Evolutionary conservation across 352 stramenopile genomes (phyloP).

Genomic region (Phytophthora meadii): DNA sequence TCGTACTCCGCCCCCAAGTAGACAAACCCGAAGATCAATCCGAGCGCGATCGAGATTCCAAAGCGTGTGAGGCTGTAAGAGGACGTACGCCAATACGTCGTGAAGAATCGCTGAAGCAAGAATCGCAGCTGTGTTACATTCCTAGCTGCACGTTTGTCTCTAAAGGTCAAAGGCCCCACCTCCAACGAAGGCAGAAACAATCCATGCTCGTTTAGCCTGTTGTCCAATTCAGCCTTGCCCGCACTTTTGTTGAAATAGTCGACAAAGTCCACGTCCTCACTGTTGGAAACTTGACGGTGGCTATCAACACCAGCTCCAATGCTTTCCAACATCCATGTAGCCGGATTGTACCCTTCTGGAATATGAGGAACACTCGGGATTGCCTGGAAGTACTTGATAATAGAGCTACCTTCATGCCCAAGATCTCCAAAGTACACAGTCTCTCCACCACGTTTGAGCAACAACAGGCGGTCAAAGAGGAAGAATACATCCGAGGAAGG

Average conservation of each 20-base stretch:
- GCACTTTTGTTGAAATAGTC: conserved; percentile 35
- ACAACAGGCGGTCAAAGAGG: conserved; percentile 82
- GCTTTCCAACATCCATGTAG: conserved; percentile 85
- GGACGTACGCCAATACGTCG: conserved; percentile 79
- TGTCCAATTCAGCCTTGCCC: conserved; percentile 22
- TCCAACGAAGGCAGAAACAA: conserved; percentile 9
- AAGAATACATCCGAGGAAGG: conserved; percentile 85
- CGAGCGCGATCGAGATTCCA: conserved; percentile 45
- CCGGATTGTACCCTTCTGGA: conserved; percentile 54
- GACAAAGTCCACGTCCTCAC: conserved; percentile 38
- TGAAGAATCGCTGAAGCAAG: conserved; percentile 50
- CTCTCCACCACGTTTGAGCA: conserved; percentile 66
- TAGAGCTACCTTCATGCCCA: conserved; percentile 12
- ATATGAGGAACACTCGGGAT: conserved; percentile 52
- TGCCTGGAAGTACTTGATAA: conserved; percentile 59
- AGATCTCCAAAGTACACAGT: conserved; percentile 60
- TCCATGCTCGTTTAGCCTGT: conserved; percentile 27
- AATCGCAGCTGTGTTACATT: conserved; percentile 17
- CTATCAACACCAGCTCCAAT: conserved; percentile 55
- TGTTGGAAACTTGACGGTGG: too few relatives aligned
- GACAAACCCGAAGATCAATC: conserved; percentile 68
- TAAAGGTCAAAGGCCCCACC: conserved; percentile 12
- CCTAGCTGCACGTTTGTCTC: conserved; percentile 39
- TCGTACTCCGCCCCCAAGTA: conserved; percentile 45
- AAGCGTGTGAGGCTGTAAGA: conserved; percentile 82